A percentile compares a stretch with the other conserved stretches of the same genome.
Evolutionary conservation across 768 basidiomycete genomes (phyloP).

Genomic region (Pholiota conissans): DNA sequence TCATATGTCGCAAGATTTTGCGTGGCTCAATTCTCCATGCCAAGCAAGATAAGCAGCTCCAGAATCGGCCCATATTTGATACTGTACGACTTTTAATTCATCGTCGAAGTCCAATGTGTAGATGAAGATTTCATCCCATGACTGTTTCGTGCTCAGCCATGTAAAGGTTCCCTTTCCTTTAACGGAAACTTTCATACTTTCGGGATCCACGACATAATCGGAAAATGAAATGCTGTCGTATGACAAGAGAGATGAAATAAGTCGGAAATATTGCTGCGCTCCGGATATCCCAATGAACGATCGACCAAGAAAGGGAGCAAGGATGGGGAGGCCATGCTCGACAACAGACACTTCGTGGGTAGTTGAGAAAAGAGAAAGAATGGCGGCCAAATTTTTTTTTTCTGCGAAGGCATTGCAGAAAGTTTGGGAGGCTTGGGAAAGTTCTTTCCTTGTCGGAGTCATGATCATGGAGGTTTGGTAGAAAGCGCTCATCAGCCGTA

Average conservation of each 20-base stretch:
- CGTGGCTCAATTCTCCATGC: conserved; percentile 41
- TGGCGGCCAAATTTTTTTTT: conserved; percentile 37
- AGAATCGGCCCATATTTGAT: conserved; percentile 72
- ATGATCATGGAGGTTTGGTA: conserved; percentile 11
- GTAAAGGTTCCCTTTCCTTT: conserved; percentile 57
- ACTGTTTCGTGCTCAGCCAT: conserved; percentile 51
- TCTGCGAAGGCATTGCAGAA: conserved; percentile 56
- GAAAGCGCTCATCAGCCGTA: background rate
- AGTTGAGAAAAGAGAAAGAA: conserved; percentile 53
- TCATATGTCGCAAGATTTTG: conserved; percentile 7
- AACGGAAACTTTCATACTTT: conserved; percentile 49
- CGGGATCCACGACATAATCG: conserved; percentile 54
- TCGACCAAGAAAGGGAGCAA: conserved; percentile 64
- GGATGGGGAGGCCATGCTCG: conserved; percentile 53
- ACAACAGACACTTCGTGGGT: conserved; percentile 41
- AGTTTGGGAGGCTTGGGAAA: conserved; percentile 43
- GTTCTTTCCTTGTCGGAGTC: conserved; percentile 27
- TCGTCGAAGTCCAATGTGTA: conserved; percentile 64
- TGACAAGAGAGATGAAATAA: conserved; percentile 43
- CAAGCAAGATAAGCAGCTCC: conserved; percentile 63
- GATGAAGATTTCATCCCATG: conserved; percentile 62
- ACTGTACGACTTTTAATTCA: conserved; percentile 50
- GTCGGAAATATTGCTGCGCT: conserved; percentile 48
- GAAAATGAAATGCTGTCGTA: conserved; percentile 56
- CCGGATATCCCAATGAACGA: conserved; percentile 44